phyloP scores from a whole-genome alignment of 352 stramenopile genomes.

The Thalassiosira hispida region DNA sequence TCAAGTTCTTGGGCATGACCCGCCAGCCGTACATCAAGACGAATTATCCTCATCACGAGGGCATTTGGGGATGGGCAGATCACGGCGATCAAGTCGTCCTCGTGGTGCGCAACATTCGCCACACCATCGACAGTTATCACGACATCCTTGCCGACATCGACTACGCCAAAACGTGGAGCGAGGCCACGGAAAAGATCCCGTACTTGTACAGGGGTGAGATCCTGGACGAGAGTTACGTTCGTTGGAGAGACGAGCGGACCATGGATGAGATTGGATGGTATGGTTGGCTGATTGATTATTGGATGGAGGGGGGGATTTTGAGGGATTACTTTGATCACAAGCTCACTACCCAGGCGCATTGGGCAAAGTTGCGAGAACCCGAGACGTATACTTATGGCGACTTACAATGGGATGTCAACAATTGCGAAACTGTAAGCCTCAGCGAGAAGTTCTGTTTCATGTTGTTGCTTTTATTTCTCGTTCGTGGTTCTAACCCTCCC shows the following conservation, averaged over 20 bases:
- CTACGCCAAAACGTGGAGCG: neutral
- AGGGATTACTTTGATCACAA: too few species aligned
- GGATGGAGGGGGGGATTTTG: slow-evolving; percentile 14
- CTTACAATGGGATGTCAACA: too few species aligned
- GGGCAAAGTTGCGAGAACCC: too few species aligned
- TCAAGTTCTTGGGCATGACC: neutral
- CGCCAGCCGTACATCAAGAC: neutral
- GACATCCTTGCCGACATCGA: neutral
- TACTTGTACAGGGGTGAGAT: too few species aligned
- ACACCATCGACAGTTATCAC: neutral
- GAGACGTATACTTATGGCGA: too few species aligned
- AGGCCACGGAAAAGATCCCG: neutral
- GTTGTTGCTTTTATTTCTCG: too few species aligned
- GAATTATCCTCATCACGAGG: slow-evolving; percentile 3
- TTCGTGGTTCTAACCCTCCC: neutral
- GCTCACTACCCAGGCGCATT: too few species aligned
- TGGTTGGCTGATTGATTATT: slow-evolving; percentile 26
- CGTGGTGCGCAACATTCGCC: neutral
- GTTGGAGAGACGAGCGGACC: slow-evolving; percentile 4
- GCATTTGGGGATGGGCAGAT: neutral
- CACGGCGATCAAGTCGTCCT: neutral
- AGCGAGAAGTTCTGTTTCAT: too few species aligned
- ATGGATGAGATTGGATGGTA: slow-evolving; percentile 33
- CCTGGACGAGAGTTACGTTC: neutral
- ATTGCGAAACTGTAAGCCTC: too few species aligned